Base-by-base conservation (phyloP, 176 grass and related monocot species). In the Eragrostis nindensis region DNA sequence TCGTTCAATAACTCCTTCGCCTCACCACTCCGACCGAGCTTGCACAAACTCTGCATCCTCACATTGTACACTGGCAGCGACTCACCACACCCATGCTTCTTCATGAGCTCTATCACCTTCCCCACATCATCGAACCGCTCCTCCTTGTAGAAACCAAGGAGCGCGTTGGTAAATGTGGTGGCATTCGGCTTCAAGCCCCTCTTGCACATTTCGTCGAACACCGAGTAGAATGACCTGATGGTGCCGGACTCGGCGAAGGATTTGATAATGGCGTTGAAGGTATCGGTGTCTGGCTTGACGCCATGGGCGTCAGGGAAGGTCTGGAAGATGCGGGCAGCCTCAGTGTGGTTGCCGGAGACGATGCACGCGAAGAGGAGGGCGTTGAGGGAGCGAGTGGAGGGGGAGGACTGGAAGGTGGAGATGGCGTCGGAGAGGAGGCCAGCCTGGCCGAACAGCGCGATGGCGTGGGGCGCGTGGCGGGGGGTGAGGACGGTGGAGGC, bases 61-160 rank as follows among this genome's bases (percentile, higher is more conserved):
- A 80, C 85, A 82, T 98, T 94, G 83, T 92, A 94, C 30, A 77
- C 76, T 30, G 44, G 66, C 17, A 92, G 77, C 2, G 90, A 69
- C 6, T 89, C 86, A 6, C 78, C 76, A 43, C 84, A 92, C 3
- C 81, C 72, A 49, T 94, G 88, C 65, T 90, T 89, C 73, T 83
- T 94, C 95, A 98, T 98, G 65, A 98, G 88, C 68, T 79, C 81
- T 65, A 94, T 80, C 21, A 94, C 90, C 78, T 94, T 92, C 38
- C 22, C 47, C 1, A 98, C 78, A 41, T 98, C 92, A 79, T 98
- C 95, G 0, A 93, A 91, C 39, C 83, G 84, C 65, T 94, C 83
- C 79, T 98, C 95, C 82, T 79, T 84, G 86, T 94, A 94, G 62
- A 98, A 98, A 11, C 95, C 95, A 40, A 77, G 54, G 4, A 98